Evolutionary conservation across 257 asterid genomes (phyloP).

Genomic region (Ilex aquifolium): DNA sequence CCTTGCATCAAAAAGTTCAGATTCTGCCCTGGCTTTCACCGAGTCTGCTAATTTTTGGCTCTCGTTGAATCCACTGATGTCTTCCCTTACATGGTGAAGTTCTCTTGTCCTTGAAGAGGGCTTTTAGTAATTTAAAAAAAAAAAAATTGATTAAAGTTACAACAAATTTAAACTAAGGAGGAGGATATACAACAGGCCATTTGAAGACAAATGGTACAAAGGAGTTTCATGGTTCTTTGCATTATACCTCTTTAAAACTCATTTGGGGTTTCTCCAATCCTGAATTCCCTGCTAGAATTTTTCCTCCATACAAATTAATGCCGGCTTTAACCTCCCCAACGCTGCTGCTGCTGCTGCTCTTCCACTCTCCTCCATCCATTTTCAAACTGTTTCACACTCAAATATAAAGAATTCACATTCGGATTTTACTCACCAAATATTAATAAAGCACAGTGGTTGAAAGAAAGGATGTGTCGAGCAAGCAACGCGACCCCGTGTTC

Average conservation of each 20-base stretch:
- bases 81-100: conserved; percentile 44
- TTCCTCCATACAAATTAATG: conserved; percentile 28
- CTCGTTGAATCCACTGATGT: conserved; percentile 25
- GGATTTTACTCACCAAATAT: no score
- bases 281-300: conserved; percentile 25
- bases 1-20: conserved; percentile 51
- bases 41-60: conserved; percentile 30
- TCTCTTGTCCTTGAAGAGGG: conserved; percentile 35
- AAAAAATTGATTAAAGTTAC: neutral
- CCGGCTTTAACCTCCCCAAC: conserved; percentile 43
- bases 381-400: neutral
- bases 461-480: no score
- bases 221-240: no score
- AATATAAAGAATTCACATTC: neutral
- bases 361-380: conserved; percentile 21
- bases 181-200: conserved; percentile 1
- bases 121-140: conserved; percentile 16
- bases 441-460: no score
- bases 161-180: neutral
- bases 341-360: conserved; percentile 16
- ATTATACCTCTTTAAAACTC: conserved; percentile 38
- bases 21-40: conserved; percentile 32
- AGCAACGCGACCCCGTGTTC: no score
- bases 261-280: conserved; percentile 23
- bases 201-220: neutral